Evolutionary conservation across 2,329 filamentous ascomycete genomes (phyloP).

Genomic region (Calonectria montana): DNA sequence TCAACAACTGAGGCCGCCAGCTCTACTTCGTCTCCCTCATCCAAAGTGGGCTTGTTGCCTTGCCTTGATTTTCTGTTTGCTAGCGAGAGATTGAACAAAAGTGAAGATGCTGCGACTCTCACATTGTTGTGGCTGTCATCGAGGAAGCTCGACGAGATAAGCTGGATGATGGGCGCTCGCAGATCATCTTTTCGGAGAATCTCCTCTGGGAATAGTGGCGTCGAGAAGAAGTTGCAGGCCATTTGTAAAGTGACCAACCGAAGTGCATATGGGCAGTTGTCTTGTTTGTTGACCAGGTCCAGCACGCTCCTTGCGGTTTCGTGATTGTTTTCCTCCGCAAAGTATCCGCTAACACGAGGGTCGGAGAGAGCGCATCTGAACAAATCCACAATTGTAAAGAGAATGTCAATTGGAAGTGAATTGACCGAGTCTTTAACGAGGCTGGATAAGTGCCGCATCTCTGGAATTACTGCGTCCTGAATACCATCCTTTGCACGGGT

Average conservation of each 20-base stretch:
- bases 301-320: slow-evolving; percentile 72
- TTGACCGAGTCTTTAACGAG: slow-evolving; percentile 69
- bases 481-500: slow-evolving; percentile 67
- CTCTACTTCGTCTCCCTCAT: slow-evolving; percentile 81
- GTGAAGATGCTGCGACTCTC: slow-evolving; percentile 82
- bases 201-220: slow-evolving; percentile 75
- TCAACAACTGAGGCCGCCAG: slow-evolving; percentile 85
- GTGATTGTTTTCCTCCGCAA: slow-evolving; percentile 79
- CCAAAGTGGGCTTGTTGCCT: slow-evolving; percentile 67
- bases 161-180: slow-evolving; percentile 69
- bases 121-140: slow-evolving; percentile 80
- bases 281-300: slow-evolving; percentile 65
- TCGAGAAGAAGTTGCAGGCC: slow-evolving; percentile 86
- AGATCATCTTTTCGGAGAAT: slow-evolving; percentile 66
- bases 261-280: slow-evolving; percentile 79
- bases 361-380: slow-evolving; percentile 83
- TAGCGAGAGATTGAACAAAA: slow-evolving; percentile 85
- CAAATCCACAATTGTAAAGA: slow-evolving; percentile 89
- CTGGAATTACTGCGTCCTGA: slow-evolving; percentile 76
- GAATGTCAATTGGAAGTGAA: slow-evolving; percentile 69
- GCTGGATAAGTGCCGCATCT: slow-evolving; percentile 72
- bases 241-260: slow-evolving; percentile 87
- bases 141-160: slow-evolving; percentile 82
- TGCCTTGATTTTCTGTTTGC: slow-evolving; percentile 75
- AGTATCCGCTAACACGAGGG: slow-evolving; percentile 81